Conservation (phyloP, 768 basidiomycete genomes). For the Termitomyces sp. region DNA sequence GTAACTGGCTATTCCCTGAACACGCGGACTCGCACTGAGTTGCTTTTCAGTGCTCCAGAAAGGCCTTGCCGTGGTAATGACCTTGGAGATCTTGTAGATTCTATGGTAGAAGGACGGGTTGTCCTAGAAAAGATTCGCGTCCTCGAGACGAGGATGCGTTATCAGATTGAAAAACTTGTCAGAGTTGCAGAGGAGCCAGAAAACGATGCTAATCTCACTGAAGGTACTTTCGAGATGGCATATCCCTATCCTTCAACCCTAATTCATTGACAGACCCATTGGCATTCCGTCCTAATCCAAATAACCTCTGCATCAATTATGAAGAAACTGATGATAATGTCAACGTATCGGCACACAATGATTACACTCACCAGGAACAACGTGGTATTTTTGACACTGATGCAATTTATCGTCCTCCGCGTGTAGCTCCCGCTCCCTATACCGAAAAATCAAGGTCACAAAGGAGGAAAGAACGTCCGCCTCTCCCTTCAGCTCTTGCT, state of each 20-base stretch:
- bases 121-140: constrained; percentile 85
- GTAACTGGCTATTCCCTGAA: constrained; percentile 59
- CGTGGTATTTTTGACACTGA: constrained; percentile 18
- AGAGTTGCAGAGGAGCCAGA: constrained; percentile 62
- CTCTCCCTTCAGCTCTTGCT: constrained; percentile 61
- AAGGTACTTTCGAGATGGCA: constrained; percentile 40
- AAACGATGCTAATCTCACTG: constrained; percentile 33
- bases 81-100: constrained; percentile 74
- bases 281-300: constrained; percentile 87
- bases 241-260: not conserved
- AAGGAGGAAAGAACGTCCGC: constrained; percentile 43
- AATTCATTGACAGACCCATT: constrained; percentile 64
- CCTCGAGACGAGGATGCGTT: constrained; percentile 82
- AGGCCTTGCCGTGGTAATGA: constrained; percentile 49
- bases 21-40: constrained; percentile 39
- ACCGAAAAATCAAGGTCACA: constrained; percentile 40
- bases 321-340: constrained; percentile 15
- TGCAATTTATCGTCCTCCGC: constrained; percentile 78
- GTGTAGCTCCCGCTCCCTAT: constrained; percentile 87
- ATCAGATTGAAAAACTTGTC: constrained; percentile 95
- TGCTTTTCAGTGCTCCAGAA: constrained; percentile 46
- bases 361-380: not conserved
- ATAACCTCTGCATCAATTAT: constrained; percentile 51
- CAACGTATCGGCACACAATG: constrained; percentile 1
- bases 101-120: constrained; percentile 72